phyloP scores from a whole-genome alignment of 225 moss, liverwort and hornwort species.

The Thuidium tamariscinum region DNA sequence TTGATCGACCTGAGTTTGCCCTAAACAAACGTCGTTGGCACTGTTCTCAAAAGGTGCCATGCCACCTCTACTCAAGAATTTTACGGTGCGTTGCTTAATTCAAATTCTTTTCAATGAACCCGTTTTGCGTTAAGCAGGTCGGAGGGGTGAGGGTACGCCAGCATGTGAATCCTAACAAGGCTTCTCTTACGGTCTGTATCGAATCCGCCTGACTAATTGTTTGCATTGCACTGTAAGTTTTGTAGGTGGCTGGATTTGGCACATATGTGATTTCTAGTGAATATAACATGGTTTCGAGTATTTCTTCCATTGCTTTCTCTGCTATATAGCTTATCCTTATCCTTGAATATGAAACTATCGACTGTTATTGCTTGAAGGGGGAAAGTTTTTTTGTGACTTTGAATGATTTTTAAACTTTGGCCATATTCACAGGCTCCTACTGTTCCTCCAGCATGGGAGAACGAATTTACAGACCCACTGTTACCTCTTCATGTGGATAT shows the following conservation, averaged over 20 bases:
- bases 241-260: neutral
- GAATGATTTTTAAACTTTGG: neutral
- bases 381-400: neutral
- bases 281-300: neutral
- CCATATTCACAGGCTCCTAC: slow-evolving; percentile 31
- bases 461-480: slow-evolving; percentile 35
- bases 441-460: slow-evolving; percentile 48
- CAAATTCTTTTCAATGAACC: neutral
- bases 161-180: slow-evolving; percentile 86
- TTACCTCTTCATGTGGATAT: slow-evolving; percentile 78
- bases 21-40: neutral
- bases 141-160: slow-evolving; percentile 68
- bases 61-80: neutral
- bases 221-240: neutral
- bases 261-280: neutral
- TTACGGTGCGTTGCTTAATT: neutral
- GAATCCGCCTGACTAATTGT: neutral
- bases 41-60: neutral
- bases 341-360: neutral
- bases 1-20: neutral
- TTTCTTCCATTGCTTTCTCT: neutral
- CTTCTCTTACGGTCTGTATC: slow-evolving; percentile 37
- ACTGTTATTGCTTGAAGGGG: neutral
- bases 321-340: neutral
- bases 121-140: slow-evolving; percentile 8